A percentile compares a stretch with the other conserved stretches of the same genome.
Evolutionary conservation across 116 monocot genomes (phyloP).

Genomic region (Zostera marina): DNA sequence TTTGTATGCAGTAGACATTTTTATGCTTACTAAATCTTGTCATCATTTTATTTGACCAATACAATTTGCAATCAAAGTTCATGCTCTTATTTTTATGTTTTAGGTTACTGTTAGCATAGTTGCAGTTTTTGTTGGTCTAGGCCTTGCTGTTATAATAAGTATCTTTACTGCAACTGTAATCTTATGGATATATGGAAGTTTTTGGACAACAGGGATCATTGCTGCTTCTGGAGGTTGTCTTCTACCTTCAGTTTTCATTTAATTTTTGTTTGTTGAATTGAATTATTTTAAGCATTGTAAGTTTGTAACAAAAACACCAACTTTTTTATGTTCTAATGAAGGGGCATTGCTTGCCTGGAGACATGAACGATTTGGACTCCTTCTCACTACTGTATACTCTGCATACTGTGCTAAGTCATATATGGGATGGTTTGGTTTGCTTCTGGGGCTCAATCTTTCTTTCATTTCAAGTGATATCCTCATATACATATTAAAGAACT

Average conservation of each 20-base stretch:
- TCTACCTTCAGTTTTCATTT: conserved; percentile 8
- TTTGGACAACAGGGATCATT: conserved; percentile 68
- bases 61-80: not conserved
- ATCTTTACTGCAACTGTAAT: conserved; percentile 26
- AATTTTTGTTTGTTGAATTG: not conserved
- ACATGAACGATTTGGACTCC: conserved; percentile 60
- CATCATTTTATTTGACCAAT: too few species aligned
- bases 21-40: too few species aligned
- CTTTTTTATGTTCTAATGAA: conserved; percentile 17
- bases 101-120: conserved; percentile 42
- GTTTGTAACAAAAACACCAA: not conserved
- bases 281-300: not conserved
- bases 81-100: conserved; percentile 9
- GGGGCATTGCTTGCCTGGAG: conserved; percentile 42
- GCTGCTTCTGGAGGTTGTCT: conserved; percentile 50
- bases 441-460: conserved; percentile 62
- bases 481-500: conserved; percentile 49
- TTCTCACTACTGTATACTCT: conserved; percentile 56
- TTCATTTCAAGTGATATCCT: conserved; percentile 83
- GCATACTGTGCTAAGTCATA: conserved; percentile 58
- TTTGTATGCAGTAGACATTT: too few species aligned
- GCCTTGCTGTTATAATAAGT: conserved; percentile 35
- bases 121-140: conserved; percentile 44
- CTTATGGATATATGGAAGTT: conserved; percentile 81
- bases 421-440: conserved; percentile 75